phyloP scores from a whole-genome alignment of 495 filamentous ascomycete species.

The Neurospora terricola region DNA sequence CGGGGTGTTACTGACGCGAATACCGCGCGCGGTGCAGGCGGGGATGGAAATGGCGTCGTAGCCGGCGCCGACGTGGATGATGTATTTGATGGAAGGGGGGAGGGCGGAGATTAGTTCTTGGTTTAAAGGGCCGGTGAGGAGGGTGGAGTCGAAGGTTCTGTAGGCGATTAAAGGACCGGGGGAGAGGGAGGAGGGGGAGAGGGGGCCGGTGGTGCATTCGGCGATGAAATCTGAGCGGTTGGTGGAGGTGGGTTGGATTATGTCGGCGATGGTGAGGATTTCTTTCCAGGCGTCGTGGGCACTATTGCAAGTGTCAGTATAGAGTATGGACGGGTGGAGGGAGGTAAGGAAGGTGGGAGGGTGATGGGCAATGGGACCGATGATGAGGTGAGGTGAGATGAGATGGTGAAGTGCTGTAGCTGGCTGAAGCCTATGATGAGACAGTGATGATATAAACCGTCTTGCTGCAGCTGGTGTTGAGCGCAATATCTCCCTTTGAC shows the following conservation, averaged over 20 bases:
- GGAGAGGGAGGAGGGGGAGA: conserved; percentile 58
- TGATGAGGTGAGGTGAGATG: neutral
- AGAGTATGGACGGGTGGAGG: too few relatives aligned
- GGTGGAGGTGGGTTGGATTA: neutral
- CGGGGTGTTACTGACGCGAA: conserved; percentile 69
- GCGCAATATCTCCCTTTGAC: too few relatives aligned
- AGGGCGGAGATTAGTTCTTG: conserved; percentile 46
- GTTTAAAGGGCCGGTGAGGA: conserved; percentile 60
- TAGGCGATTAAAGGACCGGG: too few relatives aligned
- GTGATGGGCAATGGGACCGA: too few relatives aligned
- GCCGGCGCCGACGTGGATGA: conserved; percentile 80
- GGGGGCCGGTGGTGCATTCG: conserved; percentile 58
- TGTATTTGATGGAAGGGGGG: conserved; percentile 60
- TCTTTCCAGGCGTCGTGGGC: too few relatives aligned
- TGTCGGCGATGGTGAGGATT: too few relatives aligned
- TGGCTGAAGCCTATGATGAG: too few relatives aligned
- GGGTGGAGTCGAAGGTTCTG: conserved; percentile 62
- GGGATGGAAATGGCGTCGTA: conserved; percentile 72
- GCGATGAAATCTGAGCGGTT: conserved; percentile 47
- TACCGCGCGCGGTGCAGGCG: conserved; percentile 53
- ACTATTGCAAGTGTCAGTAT: too few relatives aligned
- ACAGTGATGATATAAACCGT: too few relatives aligned
- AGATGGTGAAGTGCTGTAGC: too few relatives aligned
- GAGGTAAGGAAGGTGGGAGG: too few relatives aligned
- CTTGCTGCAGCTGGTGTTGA: too few relatives aligned